Evolutionary conservation across 2,329 filamentous ascomycete species (phyloP), one percentile per base, ranked within the genome.

Genomic region (Hymenoscyphus occultus): DNA sequence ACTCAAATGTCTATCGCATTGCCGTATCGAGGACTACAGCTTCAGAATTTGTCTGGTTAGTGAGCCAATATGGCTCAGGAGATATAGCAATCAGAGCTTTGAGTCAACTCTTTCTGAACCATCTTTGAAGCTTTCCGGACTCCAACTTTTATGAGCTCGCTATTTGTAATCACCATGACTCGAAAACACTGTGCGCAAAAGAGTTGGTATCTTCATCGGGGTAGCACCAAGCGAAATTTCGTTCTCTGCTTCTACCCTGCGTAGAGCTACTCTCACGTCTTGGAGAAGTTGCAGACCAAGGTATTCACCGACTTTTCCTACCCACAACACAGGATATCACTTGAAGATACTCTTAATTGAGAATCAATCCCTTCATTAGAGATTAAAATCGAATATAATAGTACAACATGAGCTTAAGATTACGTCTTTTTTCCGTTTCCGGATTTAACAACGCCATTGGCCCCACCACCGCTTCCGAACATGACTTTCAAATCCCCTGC

Each of bases 401-500:
- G 35, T 35, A 35, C 35, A 9, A 35, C 9, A 35, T 10, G 5
- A 35, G 35, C 9, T 10, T 35, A 35, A 7, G 9, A 35, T 10
- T 35, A 6, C 35, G 6, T 10, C 9, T 35, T 35, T 35, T 35
- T 6, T 35, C 35, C 9, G 9, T 6, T 35, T 35, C 35, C 35
- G 28, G 22, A 13, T 35, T 64, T 60, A 16, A 66, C 69, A 40
- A 78, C 75, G 1, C 73, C 72, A 61, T 74, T 76, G 3, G 80
- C 80, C 3, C 79, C 79, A 0, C 80, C 81, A 0, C 75, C 76
- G 62, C 79, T 78, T 0, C 81, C 80, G 76, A 87, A 87, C 84
- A 88, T 87, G 14, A 77, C 77, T 67, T 78, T 77, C 63, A 89
- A 68, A 71, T 89, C 86, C 0, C 72, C 74, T 0, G 68, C 77